Evolutionary conservation across 1,139 yeast species (phyloP).

Genomic region (Hyphopichia buzzinii): DNA sequence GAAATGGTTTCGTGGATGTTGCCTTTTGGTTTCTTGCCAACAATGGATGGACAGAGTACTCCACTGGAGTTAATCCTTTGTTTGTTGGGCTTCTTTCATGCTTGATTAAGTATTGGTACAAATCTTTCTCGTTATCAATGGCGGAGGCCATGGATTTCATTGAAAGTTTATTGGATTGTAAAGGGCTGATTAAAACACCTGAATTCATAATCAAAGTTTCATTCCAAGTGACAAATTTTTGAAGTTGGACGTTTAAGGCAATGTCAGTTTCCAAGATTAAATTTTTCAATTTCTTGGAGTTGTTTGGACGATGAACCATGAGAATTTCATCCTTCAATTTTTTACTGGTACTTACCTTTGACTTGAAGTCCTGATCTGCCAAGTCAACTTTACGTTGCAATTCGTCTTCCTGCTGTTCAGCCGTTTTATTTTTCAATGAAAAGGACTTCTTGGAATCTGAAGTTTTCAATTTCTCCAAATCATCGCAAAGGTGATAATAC

Average conservation of each 20-base stretch:
- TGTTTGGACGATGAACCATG: constrained; percentile 72
- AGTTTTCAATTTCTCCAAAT: constrained; percentile 76
- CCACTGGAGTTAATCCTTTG: constrained; percentile 58
- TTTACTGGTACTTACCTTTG: constrained; percentile 70
- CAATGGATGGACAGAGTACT: constrained; percentile 75
- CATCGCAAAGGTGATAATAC: constrained; percentile 79
- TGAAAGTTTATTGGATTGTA: constrained; percentile 52
- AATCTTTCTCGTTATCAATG: constrained; percentile 79
- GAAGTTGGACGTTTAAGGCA: constrained; percentile 83
- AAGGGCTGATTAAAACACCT: constrained; percentile 80
- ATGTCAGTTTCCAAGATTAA: constrained; percentile 82
- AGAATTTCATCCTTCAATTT: constrained; percentile 72
- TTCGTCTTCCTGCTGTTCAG: constrained; percentile 92
- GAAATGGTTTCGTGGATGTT: constrained; percentile 35
- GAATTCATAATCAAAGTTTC: constrained; percentile 82
- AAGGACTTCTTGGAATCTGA: constrained; percentile 80
- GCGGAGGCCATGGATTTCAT: constrained; percentile 75
- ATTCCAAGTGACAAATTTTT: constrained; percentile 82
- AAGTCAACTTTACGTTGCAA: constrained; percentile 72
- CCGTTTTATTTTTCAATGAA: constrained; percentile 72
- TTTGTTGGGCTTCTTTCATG: constrained; percentile 39
- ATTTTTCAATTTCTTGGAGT: constrained; percentile 70
- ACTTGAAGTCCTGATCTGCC: constrained; percentile 84
- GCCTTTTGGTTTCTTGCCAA: constrained; percentile 37
- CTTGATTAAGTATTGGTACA: constrained; percentile 64